phyloP scores from a whole-genome alignment of 2,329 filamentous ascomycete species.

The Fusarium nygamai region DNA sequence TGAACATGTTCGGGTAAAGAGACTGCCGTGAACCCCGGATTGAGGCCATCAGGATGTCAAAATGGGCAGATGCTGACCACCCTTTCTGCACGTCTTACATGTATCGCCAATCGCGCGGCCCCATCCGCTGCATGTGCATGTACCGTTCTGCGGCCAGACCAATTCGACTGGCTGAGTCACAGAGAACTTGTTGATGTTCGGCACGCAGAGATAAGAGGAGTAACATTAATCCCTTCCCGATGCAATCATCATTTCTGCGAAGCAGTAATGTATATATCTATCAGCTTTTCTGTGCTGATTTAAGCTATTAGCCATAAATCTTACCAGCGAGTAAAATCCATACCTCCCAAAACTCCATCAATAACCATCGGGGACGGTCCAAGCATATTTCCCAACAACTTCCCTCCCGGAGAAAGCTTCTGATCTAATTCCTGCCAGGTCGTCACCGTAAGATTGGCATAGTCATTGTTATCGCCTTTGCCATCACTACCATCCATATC shows the following conservation, averaged over 20 bases:
- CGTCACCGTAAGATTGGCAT: fast-evolving
- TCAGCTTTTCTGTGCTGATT: too few species aligned
- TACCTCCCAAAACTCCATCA: fast-evolving
- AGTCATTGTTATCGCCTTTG: fast-evolving
- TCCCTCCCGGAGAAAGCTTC: not conserved
- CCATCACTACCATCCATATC: not conserved
- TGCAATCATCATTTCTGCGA: too few species aligned
- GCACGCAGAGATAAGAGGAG: not conserved
- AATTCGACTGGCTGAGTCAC: not conserved
- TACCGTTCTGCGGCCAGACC: not conserved
- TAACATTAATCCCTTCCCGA: not conserved
- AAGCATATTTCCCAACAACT: not conserved
- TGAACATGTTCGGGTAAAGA: not conserved
- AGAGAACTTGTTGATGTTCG: not conserved
- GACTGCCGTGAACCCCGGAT: not conserved
- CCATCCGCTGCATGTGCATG: not conserved
- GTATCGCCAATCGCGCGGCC: not conserved
- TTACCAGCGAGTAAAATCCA: not conserved
- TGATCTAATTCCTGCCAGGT: not conserved
- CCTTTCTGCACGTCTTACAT: not conserved
- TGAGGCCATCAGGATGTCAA: not conserved
- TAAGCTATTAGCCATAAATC: too few species aligned
- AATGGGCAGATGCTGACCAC: constrained; percentile 23
- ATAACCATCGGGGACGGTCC: fast-evolving
- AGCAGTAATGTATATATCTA: not conserved